Conservation (phyloP, 164 flowering plant genomes). For the Chimonanthus salicifolius region DNA sequence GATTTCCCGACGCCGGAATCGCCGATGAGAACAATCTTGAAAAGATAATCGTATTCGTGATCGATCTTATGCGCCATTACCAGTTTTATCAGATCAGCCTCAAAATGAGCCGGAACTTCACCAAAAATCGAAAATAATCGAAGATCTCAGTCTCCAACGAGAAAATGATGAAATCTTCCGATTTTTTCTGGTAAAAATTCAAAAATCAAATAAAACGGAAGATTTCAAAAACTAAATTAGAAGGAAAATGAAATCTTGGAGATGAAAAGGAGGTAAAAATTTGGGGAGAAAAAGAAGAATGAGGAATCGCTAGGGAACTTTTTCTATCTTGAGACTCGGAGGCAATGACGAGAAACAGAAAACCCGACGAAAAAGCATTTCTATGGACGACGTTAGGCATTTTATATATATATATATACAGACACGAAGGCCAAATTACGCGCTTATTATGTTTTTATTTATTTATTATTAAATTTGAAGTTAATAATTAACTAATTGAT, state of each 20-base stretch:
- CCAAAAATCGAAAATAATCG: neutral
- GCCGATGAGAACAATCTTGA: slow-evolving; percentile 78
- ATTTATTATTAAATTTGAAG: too few species aligned
- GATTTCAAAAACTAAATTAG: neutral
- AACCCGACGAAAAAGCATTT: slow-evolving; percentile 25
- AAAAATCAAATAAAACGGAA: neutral
- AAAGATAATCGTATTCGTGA: slow-evolving; percentile 77
- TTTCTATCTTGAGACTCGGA: neutral
- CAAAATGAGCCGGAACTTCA: too few species aligned
- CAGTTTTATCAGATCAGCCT: neutral
- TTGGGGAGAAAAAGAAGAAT: neutral
- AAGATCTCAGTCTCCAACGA: neutral
- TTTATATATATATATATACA: too few species aligned
- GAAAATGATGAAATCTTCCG: neutral
- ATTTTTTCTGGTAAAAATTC: slow-evolving; percentile 1
- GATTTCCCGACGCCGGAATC: slow-evolving; percentile 86
- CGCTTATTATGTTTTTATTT: too few species aligned
- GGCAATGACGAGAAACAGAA: slow-evolving; percentile 22
- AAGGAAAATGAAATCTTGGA: too few species aligned
- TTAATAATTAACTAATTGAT: too few species aligned
- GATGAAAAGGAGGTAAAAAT: neutral
- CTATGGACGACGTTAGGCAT: neutral
- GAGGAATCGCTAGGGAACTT: neutral
- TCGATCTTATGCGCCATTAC: slow-evolving; percentile 61
- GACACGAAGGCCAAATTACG: too few species aligned